Evolutionary conservation across 1,284 basidiomycete genomes (phyloP).

Genomic region (Microstroma glucosiphilum): DNA sequence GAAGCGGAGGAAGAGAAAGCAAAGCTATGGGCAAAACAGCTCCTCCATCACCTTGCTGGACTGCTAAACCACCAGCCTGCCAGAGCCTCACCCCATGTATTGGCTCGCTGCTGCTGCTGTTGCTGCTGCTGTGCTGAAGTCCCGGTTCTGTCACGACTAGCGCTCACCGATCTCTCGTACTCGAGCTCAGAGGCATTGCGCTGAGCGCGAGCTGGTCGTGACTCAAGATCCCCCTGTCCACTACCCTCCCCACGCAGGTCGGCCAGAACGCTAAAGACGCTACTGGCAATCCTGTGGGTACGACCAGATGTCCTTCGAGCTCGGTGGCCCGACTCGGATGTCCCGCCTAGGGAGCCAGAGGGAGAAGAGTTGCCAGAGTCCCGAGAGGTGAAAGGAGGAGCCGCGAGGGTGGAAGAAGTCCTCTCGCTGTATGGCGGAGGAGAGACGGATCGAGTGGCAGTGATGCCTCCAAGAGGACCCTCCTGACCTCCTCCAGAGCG

Average conservation of each 20-base stretch:
- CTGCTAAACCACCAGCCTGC: too few species aligned
- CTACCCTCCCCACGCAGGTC: constrained; percentile 13
- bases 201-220: too few species aligned
- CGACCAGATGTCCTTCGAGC: constrained; percentile 28
- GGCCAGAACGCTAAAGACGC: constrained; percentile 34
- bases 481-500: constrained; percentile 3
- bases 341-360: constrained; percentile 9
- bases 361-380: neutral
- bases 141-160: too few species aligned
- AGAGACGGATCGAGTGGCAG: neutral
- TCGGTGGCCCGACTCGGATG: neutral
- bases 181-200: too few species aligned
- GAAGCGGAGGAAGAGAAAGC: too few species aligned
- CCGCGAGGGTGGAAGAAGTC: constrained; percentile 10
- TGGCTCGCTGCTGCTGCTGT: too few species aligned
- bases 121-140: neutral
- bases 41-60: too few species aligned
- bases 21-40: too few species aligned
- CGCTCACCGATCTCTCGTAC: too few species aligned
- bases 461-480: neutral
- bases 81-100: too few species aligned
- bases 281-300: constrained; percentile 32
- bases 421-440: neutral
- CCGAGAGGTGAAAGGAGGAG: neutral
- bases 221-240: too few species aligned